Evolutionary conservation across 2,329 filamentous ascomycete genomes (phyloP), one percentile per base, ranked within the genome.

Genomic region (Zelopaecilomyces penicillatus): DNA sequence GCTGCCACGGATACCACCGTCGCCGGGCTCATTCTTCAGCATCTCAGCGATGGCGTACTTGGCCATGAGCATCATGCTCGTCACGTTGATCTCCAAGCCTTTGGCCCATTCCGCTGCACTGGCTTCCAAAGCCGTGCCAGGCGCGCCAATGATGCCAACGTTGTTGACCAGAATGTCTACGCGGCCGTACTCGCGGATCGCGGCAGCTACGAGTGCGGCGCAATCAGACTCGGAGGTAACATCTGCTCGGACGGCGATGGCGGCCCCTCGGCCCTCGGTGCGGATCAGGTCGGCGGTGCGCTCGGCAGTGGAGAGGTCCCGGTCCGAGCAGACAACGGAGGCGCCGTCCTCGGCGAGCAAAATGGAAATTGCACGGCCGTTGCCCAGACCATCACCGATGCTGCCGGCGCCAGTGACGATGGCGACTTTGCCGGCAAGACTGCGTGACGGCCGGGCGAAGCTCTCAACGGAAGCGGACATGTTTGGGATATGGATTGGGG

Each of bases 101-200:
- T 67, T 68, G 0, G 72, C 66, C 77, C 78, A 85, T 8, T 68
- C 65, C 0, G 59, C 68, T 66, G 81, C 73, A 52, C 83, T 76
- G 1, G 83, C 74, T 0, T 79, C 74, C 2, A 77, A 66, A 0
- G 80, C 79, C 2, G 75, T 81, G 0, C 82, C 82, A 1, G 62
- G 45, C 0, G 78, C 71, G 0, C 82, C 82, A 4, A 69, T 68
- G 19, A 83, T 65, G 0, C 82, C 82, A 2, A 85, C 81, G 45
- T 78, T 79, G 54, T 84, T 84, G 32, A 84, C 65, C 1, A 85
- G 62, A 36, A 84, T 78, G 52, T 84, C 78, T 2, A 85, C 50
- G 2, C 75, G 64, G 0, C 77, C 78, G 50, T 75, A 83, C 1
- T 58, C 52, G 2, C 65, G 47, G 1, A 78, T 10, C 0, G 78